Evolutionary conservation across 441 rosid genomes (phyloP), one percentile per base, ranked within the genome.

Genomic region (Breynia disticha): DNA sequence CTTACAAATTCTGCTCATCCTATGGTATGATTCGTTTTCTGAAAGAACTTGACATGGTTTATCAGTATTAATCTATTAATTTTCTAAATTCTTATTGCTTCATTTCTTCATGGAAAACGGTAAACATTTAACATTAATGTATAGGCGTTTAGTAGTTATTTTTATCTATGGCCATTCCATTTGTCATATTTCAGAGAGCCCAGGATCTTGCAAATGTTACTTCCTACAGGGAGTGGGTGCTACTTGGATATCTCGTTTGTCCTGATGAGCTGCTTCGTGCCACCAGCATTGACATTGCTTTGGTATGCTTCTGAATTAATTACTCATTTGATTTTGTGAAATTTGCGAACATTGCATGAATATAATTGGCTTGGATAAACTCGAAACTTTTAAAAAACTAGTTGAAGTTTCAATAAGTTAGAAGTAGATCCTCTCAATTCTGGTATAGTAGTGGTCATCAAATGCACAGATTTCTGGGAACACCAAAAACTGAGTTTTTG

Each of bases 191-290:
- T 71, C 83, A 95, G 99, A 84, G 97, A 75, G 97, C 97, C 59
- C 97, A 87, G 73, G 99, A 95, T 80, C 90, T 95, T 52, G 94
- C 99, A 65, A 86, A 95, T 82, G 97, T 90, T 68, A 90, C 99
- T 66, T 84, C 95, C 57, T 95, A 95, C 61, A 73, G 95, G 68
- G 97, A 95, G 62, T 95, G 99, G 99, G 97, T 95, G 66, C 77
- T 95, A 60, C 83, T 90, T 73, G 95, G 99, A 47, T 90, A 95
- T 80, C 97, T 90, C 61, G 97, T 95, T 69, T 95, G 99, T 65
- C 99, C 99, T 41, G 95, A 95, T 65, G 97, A 95, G 76, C 84
- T 95, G 69, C 97, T 95, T 67, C 99, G 95, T 51, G 99, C 86
- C 69, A 95, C 97, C 52, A 90, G 99, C 83, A 87, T 95, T 55